These are phyloP conservation scores for Leccinum longicurvipes DNA, from an alignment of 768 basidiomycete species.

Conservation along the genomic window DNA sequence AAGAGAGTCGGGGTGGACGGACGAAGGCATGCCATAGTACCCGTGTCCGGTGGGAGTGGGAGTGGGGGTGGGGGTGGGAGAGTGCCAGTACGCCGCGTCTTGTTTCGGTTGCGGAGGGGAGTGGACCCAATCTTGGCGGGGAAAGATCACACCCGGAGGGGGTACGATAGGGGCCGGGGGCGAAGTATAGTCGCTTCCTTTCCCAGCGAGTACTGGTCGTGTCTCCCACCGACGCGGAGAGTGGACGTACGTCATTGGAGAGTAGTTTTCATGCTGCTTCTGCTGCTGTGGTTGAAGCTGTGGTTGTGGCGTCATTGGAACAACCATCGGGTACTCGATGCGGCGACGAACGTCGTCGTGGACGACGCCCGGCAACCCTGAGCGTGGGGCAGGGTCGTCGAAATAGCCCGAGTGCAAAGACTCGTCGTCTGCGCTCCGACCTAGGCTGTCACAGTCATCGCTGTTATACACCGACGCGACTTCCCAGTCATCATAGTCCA, in stretches of 20 bases:
- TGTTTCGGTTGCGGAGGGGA: neutral
- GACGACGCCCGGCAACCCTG: conserved; percentile 1
- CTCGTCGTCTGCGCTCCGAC: conserved; percentile 18
- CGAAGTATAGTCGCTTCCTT: conserved; percentile 5
- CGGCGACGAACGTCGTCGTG: conserved; percentile 4
- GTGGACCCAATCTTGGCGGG: conserved; percentile 16
- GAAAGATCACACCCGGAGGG: conserved; percentile 27
- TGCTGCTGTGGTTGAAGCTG: neutral
- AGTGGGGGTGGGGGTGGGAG: neutral
- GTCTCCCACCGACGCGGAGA: conserved; percentile 13
- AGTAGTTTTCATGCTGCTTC: conserved; percentile 10
- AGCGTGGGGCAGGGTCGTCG: conserved; percentile 6
- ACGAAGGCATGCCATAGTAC: neutral
- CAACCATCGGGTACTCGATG: conserved; percentile 13
- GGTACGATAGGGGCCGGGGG: conserved; percentile 16
- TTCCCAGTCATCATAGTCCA: conserved; percentile 26
- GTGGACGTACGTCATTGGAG: neutral
- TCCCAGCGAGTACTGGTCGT: neutral
- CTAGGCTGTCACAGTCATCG: conserved; percentile 27
- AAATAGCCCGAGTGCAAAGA: conserved; percentile 6
- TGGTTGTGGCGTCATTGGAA: conserved; percentile 7
- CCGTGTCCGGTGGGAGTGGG: neutral
- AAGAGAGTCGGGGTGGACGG: neutral
- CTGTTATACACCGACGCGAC: conserved; percentile 29
- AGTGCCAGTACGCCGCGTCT: conserved; percentile 4